Evolutionary conservation across 2,329 filamentous ascomycete genomes (phyloP), one percentile per base, ranked within the genome.

Genomic region (Aspergillus hiratsukae): DNA sequence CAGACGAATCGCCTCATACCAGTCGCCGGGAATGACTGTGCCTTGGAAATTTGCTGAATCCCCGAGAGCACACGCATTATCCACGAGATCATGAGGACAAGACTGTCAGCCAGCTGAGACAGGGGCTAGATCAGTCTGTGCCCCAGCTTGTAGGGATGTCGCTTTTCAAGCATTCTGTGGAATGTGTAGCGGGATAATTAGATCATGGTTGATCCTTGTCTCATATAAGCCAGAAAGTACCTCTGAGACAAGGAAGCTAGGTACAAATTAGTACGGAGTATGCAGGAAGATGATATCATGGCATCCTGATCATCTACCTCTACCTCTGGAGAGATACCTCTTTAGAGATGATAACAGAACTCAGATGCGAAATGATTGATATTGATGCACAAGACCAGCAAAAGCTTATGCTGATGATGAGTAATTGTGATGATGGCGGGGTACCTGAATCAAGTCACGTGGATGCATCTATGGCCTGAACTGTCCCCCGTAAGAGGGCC

Each of bases 401-500:
- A 48, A 17, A 5, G 14, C 31, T 37, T 37, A 37, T 37, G 31
- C 14, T 11, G 8, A 21, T 19, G 40, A 31, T 57, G 51, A 19
- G 41, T 35, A 49, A 52, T 40, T 27, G 14, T 37, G 28, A 53
- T 27, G 53, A 56, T 57, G 54, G 63, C 60, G 62, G 61, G 61
- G 62, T 54, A 58, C 25, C n/a, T 17, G 25, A 7, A 40, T 14
- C 27, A 43, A 29, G 58, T 66, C 64, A 65, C 63, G 61, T 53
- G 63, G 63, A 48, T 23, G 41, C 64, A 21, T 17, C 21, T 50
- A 17, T 70, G 68, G 69, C 66, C 55, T 17, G 35, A 56, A n/a
- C 51, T 53, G 52, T 53, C 52, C 57, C 27, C 69, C 69, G 69
- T 61, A 64, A 68, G 58, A 49, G 52, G 41, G 50, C 57, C 61